Percentiles rank a stretch among this genome's conserved stretches.
Evolutionary conservation across 192 early-diverging fungal genomes (phyloP).

Genomic region (Haplosporangium gracile): DNA sequence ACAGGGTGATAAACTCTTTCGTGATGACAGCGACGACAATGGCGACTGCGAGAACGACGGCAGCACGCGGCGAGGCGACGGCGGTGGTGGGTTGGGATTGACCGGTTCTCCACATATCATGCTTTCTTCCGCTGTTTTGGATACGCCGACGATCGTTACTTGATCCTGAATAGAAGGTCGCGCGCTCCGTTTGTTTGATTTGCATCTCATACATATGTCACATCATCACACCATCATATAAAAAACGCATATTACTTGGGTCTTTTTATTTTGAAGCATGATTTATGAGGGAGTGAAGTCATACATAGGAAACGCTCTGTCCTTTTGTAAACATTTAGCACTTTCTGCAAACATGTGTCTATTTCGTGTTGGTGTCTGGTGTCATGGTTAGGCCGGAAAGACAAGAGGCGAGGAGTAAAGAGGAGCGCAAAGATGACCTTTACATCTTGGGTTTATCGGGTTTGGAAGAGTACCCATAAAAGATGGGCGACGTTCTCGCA

Average conservation of each 20-base stretch:
- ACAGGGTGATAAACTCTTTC: not conserved
- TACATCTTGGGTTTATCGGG: constrained; percentile 42
- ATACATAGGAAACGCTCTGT: not conserved
- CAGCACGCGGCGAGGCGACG: not conserved
- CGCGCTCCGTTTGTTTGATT: not conserved
- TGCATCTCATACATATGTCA: not conserved
- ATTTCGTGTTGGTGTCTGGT: not conserved
- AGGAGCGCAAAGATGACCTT: not conserved
- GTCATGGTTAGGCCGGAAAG: not conserved
- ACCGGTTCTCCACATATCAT: not conserved
- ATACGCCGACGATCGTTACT: constrained; percentile 11
- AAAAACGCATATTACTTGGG: not conserved
- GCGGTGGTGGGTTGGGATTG: not conserved
- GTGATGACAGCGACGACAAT: not conserved
- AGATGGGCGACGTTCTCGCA: constrained; percentile 42
- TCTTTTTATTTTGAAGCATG: not conserved
- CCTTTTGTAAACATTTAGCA: not conserved
- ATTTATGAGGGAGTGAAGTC: not conserved
- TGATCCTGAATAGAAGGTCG: not conserved
- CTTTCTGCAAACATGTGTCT: too few species aligned
- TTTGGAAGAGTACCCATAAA: constrained; percentile 30
- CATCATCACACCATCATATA: not conserved
- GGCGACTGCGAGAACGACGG: not conserved
- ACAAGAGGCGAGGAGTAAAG: not conserved
- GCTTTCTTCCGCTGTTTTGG: constrained; percentile 15